A percentile compares a stretch with the other conserved stretches of the same genome.
These are phyloP conservation scores for Aspergillus bridgeri DNA, from an alignment of 495 filamentous ascomycete genomes.

Conservation along the genomic window DNA sequence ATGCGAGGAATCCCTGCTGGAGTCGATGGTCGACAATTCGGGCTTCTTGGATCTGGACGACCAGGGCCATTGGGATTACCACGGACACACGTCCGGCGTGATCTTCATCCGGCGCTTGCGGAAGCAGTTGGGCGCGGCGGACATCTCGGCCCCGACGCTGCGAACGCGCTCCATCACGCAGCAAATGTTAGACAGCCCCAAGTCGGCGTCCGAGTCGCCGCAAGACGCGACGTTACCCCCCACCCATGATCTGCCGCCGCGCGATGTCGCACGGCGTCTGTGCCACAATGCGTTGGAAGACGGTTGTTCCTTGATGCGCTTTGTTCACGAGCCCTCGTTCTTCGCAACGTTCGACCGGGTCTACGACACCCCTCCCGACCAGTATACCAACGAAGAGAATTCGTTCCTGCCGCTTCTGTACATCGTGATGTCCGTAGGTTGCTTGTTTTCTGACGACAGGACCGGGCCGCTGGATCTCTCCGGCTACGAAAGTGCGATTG, in stretches of 20 bases:
- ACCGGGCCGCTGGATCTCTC: slow-evolving; percentile 43
- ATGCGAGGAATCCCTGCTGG: slow-evolving; percentile 68
- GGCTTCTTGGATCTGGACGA: slow-evolving; percentile 91
- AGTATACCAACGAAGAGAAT: slow-evolving; percentile 71
- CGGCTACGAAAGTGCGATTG: slow-evolving; percentile 69
- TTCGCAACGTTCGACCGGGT: slow-evolving; percentile 72
- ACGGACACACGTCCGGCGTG: slow-evolving; percentile 87
- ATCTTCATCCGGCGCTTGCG: slow-evolving; percentile 82
- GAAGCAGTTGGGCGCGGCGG: slow-evolving; percentile 68
- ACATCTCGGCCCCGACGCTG: slow-evolving; percentile 49
- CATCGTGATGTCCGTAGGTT: slow-evolving; percentile 78
- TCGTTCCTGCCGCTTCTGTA: slow-evolving; percentile 82
- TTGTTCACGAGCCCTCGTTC: slow-evolving; percentile 88
- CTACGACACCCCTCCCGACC: slow-evolving; percentile 67
- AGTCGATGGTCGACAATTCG: slow-evolving; percentile 92
- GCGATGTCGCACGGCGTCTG: slow-evolving; percentile 61
- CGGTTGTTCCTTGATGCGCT: slow-evolving; percentile 76
- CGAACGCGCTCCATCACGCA: slow-evolving; percentile 37
- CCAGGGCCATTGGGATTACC: slow-evolving; percentile 88
- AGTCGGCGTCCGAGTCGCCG: slow-evolving; percentile 59
- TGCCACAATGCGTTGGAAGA: slow-evolving; percentile 78
- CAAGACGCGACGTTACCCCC: slow-evolving; percentile 49
- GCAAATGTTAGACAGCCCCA: slow-evolving; percentile 67
- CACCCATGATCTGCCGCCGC: slow-evolving; percentile 67
- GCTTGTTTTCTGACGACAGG: slow-evolving; percentile 65